Conservation (phyloP, 495 filamentous ascomycete species). For the Sabuloglossum arenarium region DNA sequence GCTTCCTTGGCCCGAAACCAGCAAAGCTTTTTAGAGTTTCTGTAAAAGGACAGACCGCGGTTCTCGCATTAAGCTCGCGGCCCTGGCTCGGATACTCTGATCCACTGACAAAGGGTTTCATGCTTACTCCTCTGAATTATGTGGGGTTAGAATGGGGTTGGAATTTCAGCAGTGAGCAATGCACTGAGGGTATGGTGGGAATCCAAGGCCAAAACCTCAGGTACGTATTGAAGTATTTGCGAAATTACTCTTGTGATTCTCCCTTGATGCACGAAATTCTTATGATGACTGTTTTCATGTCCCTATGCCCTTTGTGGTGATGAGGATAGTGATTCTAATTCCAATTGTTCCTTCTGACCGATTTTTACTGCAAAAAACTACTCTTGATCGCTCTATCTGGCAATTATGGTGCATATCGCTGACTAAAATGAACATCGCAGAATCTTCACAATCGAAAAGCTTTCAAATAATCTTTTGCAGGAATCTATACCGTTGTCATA, state of each 20-base stretch:
- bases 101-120: slow-evolving; percentile 60
- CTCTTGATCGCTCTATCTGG: not conserved
- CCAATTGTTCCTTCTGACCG: slow-evolving; percentile 68
- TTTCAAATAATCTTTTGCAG: slow-evolving; percentile 71
- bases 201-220: slow-evolving; percentile 77
- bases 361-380: slow-evolving; percentile 5
- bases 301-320: slow-evolving; percentile 20
- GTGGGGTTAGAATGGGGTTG: slow-evolving; percentile 79
- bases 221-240: slow-evolving; percentile 33
- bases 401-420: not conserved
- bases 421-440: slow-evolving; percentile 28
- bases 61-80: slow-evolving; percentile 73
- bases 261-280: slow-evolving; percentile 7
- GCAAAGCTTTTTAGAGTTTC: slow-evolving; percentile 73
- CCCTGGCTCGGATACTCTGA: slow-evolving; percentile 89
- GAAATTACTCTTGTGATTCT: not conserved
- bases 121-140: slow-evolving; percentile 80
- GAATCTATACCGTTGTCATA: slow-evolving; percentile 77
- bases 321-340: slow-evolving; percentile 35
- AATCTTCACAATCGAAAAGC: slow-evolving; percentile 76
- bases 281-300: slow-evolving; percentile 42
- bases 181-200: slow-evolving; percentile 84
- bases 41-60: slow-evolving; percentile 66
- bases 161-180: slow-evolving; percentile 89
- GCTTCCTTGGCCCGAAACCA: slow-evolving; percentile 77